These are phyloP conservation scores for Annona squamosa DNA, from an alignment of 164 flowering plant species.

Conservation along the genomic window DNA sequence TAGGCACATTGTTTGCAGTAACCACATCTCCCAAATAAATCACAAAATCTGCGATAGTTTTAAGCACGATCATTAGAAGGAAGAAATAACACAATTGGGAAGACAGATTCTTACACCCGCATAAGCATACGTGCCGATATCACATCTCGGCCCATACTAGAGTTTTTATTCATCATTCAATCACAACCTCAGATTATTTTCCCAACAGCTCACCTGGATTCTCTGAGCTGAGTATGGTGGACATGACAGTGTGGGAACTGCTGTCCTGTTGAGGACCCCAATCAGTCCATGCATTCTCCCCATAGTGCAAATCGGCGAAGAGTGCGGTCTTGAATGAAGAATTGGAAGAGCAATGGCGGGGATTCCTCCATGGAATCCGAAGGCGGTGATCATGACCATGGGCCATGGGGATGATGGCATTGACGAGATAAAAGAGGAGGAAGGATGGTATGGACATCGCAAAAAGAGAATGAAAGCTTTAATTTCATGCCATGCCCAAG, in stretches of 20 bases:
- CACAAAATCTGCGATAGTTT: conserved; percentile 51
- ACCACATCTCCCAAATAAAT: conserved; percentile 82
- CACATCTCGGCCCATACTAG: too few species aligned
- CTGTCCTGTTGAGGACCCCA: conserved; percentile 82
- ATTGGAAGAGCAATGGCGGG: conserved; percentile 20
- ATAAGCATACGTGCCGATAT: too few species aligned
- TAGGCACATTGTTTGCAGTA: conserved; percentile 70
- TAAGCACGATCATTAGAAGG: neutral
- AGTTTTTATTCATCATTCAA: neutral
- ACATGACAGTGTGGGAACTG: conserved; percentile 58
- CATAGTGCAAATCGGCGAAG: conserved; percentile 85
- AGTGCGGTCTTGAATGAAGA: conserved; percentile 53
- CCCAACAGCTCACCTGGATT: conserved; percentile 41
- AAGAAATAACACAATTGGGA: neutral
- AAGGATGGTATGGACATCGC: neutral
- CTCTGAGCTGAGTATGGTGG: conserved; percentile 54
- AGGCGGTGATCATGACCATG: neutral
- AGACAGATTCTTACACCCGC: neutral
- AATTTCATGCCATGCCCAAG: too few species aligned
- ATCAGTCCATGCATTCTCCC: conserved; percentile 79
- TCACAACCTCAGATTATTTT: neutral
- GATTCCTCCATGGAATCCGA: conserved; percentile 2
- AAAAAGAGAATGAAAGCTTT: neutral
- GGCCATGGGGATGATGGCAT: neutral
- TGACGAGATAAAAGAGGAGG: neutral